Evolutionary conservation across 2,329 filamentous ascomycete genomes (phyloP), one percentile per base, ranked within the genome.

Genomic region (Epichloe festucae): DNA sequence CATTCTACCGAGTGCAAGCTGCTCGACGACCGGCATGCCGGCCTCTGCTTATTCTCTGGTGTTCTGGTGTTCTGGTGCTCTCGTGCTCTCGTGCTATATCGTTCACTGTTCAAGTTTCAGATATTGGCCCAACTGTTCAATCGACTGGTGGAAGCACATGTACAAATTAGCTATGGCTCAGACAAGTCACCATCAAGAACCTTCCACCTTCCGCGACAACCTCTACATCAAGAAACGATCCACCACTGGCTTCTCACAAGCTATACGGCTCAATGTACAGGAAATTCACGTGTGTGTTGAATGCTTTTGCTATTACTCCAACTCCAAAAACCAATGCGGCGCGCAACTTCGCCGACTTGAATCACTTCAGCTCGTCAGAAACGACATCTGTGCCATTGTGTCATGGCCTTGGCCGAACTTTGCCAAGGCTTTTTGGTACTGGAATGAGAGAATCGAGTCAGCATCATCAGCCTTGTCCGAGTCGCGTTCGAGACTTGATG

Each of bases 351-450:
- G 47, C 19, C 12, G n/a, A 10, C 3, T 35, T 6, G n/a, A 14
- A n/a, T 59, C 52, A 67, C 50, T 55, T 55, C 46, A 69, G 57
- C 48, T 69, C 67, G n/a, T 65, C 65, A 2, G 53, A 54, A 46
- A 61, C 46, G 3, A 48, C 34, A 40, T 51, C 51, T 27, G 40
- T 48, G n/a, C 31, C 17, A 38, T 45, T 40, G 4, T 40, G 4
- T 39, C 49, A n/a, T 50, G 23, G 8, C 54, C 61, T n/a, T 59
- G 43, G n/a, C 58, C 53, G 54, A 63, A 56, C 52, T 56, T 60
- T 23, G 58, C 58, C 59, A 63, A 65, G 1, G 65, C 66, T 49
- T 63, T 63, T 39, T 59, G 62, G 53, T 66, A 68, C 65, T 68
- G 5, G 14, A 5, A 43, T 21, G 15, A 31, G 21, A 31, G 14